phyloP scores from a whole-genome alignment of 2,329 filamentous ascomycete species.

The Phialophora chinensis region DNA sequence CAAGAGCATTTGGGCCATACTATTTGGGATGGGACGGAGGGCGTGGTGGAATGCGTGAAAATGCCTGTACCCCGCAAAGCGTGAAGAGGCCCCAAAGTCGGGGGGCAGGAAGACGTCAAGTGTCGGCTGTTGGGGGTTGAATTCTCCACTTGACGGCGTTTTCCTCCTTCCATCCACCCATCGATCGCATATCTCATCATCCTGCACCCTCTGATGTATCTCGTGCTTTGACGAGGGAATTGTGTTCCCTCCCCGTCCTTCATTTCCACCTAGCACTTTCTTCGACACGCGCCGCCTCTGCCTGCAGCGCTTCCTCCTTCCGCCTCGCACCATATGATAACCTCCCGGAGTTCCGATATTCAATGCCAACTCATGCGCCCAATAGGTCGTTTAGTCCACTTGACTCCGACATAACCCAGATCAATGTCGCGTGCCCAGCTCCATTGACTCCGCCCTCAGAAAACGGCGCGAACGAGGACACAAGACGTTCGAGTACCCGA shows the following conservation, averaged over 20 bases:
- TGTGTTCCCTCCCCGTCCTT: constrained; percentile 11
- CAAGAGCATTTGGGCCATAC: neutral
- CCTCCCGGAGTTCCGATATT: constrained; percentile 25
- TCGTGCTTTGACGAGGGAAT: constrained; percentile 15
- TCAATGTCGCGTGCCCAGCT: constrained; percentile 32
- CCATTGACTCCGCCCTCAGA: constrained; percentile 36
- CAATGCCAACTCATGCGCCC: constrained; percentile 40
- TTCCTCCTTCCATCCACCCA: constrained; percentile 19
- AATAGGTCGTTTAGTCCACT: constrained; percentile 26
- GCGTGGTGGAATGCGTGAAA: neutral
- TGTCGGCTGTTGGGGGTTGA: neutral
- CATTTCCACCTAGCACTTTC: neutral
- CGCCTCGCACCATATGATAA: constrained; percentile 36
- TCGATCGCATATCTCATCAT: constrained; percentile 23
- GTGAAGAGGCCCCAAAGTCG: constrained; percentile 5
- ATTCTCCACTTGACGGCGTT: constrained; percentile 13
- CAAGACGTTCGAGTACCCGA: constrained; percentile 13
- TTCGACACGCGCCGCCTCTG: neutral
- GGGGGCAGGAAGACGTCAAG: constrained; percentile 6
- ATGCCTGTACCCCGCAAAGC: constrained; percentile 16
- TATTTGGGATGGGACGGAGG: neutral
- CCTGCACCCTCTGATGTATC: constrained; percentile 16
- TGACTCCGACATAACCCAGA: constrained; percentile 27
- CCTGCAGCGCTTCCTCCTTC: neutral
- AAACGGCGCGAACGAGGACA: constrained; percentile 21